Evolutionary conservation across 306 rosid species (phyloP).

Genomic region (Malus orientalis): DNA sequence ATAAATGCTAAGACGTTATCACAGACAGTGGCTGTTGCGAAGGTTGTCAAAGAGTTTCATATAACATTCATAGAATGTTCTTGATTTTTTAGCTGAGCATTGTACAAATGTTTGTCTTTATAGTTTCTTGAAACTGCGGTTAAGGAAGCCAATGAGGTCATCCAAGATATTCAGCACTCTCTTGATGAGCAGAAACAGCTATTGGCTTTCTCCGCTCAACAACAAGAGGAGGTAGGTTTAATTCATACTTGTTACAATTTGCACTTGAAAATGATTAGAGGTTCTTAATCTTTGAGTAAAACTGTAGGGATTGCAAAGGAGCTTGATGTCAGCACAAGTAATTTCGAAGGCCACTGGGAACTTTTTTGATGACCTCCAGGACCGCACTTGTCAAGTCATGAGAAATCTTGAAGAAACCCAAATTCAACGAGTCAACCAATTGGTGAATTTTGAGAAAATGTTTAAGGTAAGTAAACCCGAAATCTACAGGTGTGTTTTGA

Average conservation of each 20-base stretch:
- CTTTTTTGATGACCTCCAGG: slow-evolving; percentile 52
- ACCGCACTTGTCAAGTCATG: slow-evolving; percentile 49
- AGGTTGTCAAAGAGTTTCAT: slow-evolving; percentile 19
- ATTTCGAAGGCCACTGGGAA: slow-evolving; percentile 57
- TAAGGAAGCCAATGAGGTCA: slow-evolving; percentile 60
- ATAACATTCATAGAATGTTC: neutral
- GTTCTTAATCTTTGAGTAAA: slow-evolving; percentile 10
- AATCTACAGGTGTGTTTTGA: neutral
- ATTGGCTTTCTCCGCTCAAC: slow-evolving; percentile 46
- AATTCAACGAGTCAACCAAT: slow-evolving; percentile 39
- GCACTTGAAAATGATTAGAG: slow-evolving; percentile 6
- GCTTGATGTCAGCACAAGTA: slow-evolving; percentile 47
- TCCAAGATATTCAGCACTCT: slow-evolving; percentile 49
- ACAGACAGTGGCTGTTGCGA: slow-evolving; percentile 53
- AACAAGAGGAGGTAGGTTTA: slow-evolving; percentile 60
- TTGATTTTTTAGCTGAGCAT: slow-evolving; percentile 3
- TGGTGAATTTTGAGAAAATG: slow-evolving; percentile 57
- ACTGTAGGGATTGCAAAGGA: slow-evolving; percentile 57
- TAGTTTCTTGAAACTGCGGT: slow-evolving; percentile 65
- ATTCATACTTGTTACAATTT: neutral
- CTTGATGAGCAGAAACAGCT: slow-evolving; percentile 68
- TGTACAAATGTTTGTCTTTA: slow-evolving; percentile 9
- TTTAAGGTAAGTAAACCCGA: slow-evolving; percentile 51
- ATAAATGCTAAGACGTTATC: slow-evolving; percentile 44
- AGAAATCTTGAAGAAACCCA: slow-evolving; percentile 54